Evolutionary conservation across 768 basidiomycete species (phyloP).

Genomic region (Suillus subaureus): DNA sequence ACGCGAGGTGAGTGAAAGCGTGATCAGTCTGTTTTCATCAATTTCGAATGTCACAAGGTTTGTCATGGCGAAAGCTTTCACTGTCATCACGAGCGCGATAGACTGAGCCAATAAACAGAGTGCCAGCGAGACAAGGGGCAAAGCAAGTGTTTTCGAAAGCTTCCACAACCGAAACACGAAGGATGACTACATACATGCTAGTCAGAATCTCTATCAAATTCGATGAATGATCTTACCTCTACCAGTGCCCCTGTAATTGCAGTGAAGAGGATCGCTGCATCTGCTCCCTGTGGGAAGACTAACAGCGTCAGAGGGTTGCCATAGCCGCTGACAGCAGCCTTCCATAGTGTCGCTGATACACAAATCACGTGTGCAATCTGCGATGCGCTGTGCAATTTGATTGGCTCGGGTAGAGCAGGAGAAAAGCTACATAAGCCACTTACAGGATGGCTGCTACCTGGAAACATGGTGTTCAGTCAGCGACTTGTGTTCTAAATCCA

Average conservation of each 20-base stretch:
- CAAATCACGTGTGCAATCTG: not conserved
- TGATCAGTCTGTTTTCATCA: not conserved
- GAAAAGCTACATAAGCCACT: not conserved
- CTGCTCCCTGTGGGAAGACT: not conserved
- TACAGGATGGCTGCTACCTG: constrained; percentile 12
- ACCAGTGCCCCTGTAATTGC: not conserved
- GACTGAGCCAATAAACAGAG: not conserved
- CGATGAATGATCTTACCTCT: not conserved
- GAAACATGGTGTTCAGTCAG: not conserved
- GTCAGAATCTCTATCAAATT: not conserved
- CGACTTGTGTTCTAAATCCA: not conserved
- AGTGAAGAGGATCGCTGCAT: constrained; percentile 2
- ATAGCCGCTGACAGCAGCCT: not conserved
- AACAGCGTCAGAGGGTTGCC: not conserved
- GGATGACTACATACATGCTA: not conserved
- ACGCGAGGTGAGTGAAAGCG: not conserved
- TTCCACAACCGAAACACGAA: constrained; percentile 7
- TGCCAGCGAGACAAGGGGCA: constrained; percentile 5
- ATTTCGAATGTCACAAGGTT: not conserved
- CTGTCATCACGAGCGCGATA: not conserved
- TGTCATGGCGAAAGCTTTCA: constrained; percentile 2
- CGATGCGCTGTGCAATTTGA: not conserved
- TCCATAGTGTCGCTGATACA: constrained; percentile 4
- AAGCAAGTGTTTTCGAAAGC: not conserved
- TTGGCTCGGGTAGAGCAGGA: not conserved